Conservation (phyloP, 345 rosid genomes). For the Arabis alpina region DNA sequence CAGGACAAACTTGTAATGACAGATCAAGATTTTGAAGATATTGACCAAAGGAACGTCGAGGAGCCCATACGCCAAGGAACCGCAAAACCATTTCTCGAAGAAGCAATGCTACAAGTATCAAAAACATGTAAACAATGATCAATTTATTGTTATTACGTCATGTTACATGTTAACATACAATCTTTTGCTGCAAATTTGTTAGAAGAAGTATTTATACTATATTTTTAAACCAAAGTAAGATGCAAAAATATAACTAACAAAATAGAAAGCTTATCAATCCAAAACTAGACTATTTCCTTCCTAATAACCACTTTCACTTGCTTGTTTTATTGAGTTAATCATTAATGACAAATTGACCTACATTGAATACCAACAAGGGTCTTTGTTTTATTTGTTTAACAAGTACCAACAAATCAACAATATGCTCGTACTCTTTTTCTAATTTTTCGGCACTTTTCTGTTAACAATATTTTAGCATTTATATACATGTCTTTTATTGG, state of each 20-base stretch:
- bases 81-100: conserved; percentile 74
- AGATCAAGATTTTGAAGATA: conserved; percentile 66
- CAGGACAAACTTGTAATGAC: conserved; percentile 72
- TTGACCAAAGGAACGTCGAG: conserved; percentile 90
- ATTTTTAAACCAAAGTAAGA: not conserved
- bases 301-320: not conserved
- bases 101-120: conserved; percentile 70
- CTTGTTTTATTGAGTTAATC: not conserved
- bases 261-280: not conserved
- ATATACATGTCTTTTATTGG: not conserved
- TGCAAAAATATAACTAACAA: not conserved
- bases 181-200: not conserved
- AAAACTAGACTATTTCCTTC: not conserved
- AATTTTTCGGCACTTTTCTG: conserved; percentile 36
- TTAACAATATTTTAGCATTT: conserved; percentile 33
- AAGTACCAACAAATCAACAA: conserved; percentile 35
- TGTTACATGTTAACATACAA: too few species aligned
- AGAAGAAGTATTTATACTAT: not conserved
- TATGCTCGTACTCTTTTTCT: conserved; percentile 31
- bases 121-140: conserved; percentile 14
- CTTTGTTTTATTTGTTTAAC: not conserved
- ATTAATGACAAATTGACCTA: conserved; percentile 33
- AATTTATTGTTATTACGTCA: too few species aligned
- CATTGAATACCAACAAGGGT: conserved; percentile 3
- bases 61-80: conserved; percentile 88